Evolutionary conservation across 2,329 filamentous ascomycete species (phyloP), one percentile per base, ranked within the genome.

Genomic region (Talaromyces sp.): DNA sequence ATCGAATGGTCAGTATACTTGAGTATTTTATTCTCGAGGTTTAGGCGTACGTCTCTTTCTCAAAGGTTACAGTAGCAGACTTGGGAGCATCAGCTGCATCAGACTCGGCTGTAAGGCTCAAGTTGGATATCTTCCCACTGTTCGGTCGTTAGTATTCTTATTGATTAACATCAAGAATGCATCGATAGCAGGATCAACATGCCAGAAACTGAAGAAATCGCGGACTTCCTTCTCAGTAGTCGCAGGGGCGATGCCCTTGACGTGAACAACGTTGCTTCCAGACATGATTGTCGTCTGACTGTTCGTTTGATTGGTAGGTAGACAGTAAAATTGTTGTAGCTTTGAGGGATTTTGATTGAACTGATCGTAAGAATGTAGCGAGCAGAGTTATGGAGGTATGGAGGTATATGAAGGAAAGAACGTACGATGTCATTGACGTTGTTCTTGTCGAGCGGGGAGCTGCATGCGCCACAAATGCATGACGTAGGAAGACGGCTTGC

Each of bases 141-240:
- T 56, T 2, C 15, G 40, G 7, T 22, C 13, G 29, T 54, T 66
- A 70, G 36, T 29, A 40, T 34, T 11, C 15, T 3, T 25, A 17
- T 17, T 15, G 22, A 49, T 7, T 13, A 27, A 49, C 15, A 27
- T 27, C 3, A 56, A 36, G n/a, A 25, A 36, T 56, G 31, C 17
- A n/a, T 51, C 29, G n/a, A 56, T 36, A 54, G 36, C 53, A 38
- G 13, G 8, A 62, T 45, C 38, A 63, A 36, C 87, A 77, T 85
- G 94, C 92, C 87, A 89, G 80, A 98, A 98, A 84, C 91, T 95
- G 85, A 99, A 99, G 85, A 99, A 99, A 77, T 97, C 93, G 75
- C 88, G 88, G 73, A 99, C 89, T 81, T 98, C 93, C 81, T 93
- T 90, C 80, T 99, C 93, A 71, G 86, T 88, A 65, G 94, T 97